phyloP scores from a whole-genome alignment of 73 alveolate genomes.

The Uronychia binucleata region DNA sequence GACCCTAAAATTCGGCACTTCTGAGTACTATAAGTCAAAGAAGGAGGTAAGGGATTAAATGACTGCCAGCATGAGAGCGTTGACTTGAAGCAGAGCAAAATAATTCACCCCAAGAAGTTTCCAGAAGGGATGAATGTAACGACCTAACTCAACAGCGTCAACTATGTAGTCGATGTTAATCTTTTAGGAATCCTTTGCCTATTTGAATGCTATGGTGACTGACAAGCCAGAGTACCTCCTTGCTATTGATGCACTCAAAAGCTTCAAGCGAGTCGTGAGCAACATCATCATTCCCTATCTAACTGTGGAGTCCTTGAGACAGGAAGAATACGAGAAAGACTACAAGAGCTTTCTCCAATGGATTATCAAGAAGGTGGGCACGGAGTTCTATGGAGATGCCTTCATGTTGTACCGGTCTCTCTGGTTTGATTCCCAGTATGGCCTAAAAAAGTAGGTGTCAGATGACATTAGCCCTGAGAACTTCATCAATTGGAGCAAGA shows the following conservation, averaged over 20 bases:
- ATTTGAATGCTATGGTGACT: neutral
- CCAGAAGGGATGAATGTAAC: neutral
- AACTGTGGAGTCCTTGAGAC: neutral
- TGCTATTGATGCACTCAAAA: neutral
- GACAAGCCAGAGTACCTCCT: neutral
- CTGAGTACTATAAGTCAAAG: no score
- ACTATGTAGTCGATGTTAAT: no score
- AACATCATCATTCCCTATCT: neutral
- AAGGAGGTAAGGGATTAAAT: no score
- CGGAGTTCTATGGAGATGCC: neutral
- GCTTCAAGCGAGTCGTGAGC: neutral
- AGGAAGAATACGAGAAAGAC: neutral
- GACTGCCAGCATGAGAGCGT: no score
- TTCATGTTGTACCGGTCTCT: neutral
- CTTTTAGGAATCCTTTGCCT: neutral
- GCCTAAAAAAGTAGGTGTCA: neutral
- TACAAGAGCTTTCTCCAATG: neutral
- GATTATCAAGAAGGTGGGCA: neutral
- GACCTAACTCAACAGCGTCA: neutral
- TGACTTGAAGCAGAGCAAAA: no score
- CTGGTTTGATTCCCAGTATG: neutral
- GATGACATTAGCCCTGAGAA: neutral
- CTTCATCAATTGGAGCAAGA: neutral
- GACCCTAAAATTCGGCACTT: no score
- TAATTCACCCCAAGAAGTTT: neutral